Percentiles rank a stretch among this genome's conserved stretches.
Conservation (phyloP, 768 basidiomycete species). For the Lentinula guzmanii region DNA sequence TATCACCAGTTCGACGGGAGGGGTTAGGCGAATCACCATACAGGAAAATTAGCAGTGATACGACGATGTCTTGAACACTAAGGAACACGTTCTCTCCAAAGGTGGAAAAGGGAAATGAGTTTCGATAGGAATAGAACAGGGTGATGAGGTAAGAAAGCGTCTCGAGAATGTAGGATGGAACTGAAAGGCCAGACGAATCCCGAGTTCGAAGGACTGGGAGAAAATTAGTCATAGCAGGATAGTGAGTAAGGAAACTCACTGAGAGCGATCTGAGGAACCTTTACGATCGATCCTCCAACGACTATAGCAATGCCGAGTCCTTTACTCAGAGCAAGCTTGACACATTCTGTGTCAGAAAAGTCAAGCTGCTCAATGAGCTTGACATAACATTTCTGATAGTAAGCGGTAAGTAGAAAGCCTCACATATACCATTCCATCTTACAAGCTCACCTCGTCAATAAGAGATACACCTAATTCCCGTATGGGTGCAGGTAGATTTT, state of each 20-base stretch:
- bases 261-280: slow-evolving; percentile 84
- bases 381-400: slow-evolving; percentile 78
- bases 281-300: slow-evolving; percentile 89
- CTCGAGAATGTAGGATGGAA: slow-evolving; percentile 85
- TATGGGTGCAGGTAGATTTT: slow-evolving; percentile 76
- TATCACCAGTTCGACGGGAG: background rate
- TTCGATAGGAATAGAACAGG: slow-evolving; percentile 78
- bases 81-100: slow-evolving; percentile 98
- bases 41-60: slow-evolving; percentile 80
- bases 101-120: slow-evolving; percentile 92
- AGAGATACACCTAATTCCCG: slow-evolving; percentile 78
- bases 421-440: background rate
- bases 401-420: slow-evolving; percentile 2
- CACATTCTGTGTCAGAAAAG: slow-evolving; percentile 68
- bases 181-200: slow-evolving; percentile 83
- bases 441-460: slow-evolving; percentile 61
- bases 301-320: slow-evolving; percentile 91
- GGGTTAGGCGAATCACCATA: slow-evolving; percentile 26
- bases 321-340: slow-evolving; percentile 91
- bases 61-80: slow-evolving; percentile 78
- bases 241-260: slow-evolving; percentile 33
- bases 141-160: slow-evolving; percentile 89
- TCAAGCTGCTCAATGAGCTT: slow-evolving; percentile 88
- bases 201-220: slow-evolving; percentile 57
- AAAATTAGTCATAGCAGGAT: background rate